Base-by-base conservation (phyloP, 176 grass and related monocot genomes). In the Aechmea fasciata region DNA sequence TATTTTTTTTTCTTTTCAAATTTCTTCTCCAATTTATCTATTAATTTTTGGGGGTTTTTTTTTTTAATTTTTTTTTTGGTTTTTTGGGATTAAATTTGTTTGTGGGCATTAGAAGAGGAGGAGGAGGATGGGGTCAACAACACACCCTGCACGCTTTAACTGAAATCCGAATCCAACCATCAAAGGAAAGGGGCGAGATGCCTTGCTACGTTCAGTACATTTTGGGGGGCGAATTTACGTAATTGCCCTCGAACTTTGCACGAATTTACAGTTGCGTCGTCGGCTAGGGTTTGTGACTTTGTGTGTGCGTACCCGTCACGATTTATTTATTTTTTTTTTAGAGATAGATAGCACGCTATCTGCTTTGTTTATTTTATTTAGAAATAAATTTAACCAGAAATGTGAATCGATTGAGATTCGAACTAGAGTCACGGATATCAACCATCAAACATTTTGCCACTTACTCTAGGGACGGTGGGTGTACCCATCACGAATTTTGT, bases 161-260 rank as follows among this genome's bases (percentile, higher is more conserved):
- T 63, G 73, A 82, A 82, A 72, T 25, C 57, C 54, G 49, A 66
- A 82, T 67, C 67, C 67, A 72, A 77, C 80, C 80, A 62, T 67
- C 18, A 20, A 13, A 61, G 51, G 15, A 48, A 67, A 73, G 68
- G 68, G 64, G 29, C 11, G 63, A 67, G 22, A 26, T 68, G 57
- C 70, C 50, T 11, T 65, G 0, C 33, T 41, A 41, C 33, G 2
- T 49, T 41, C 51, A 47, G 47, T 61, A 15, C n/a, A 61, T 41
- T 61, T 17, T 19, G n/a, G 20, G 13, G 20, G 8, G 0, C 11
- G 15, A 10, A 61, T 18, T 18, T 15, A 61, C 55, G 20, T 61
- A 61, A 18, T 61, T 61, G 10, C 52, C 5, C 54, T 19, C 5
- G 2, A 61, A 19, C 20, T 1, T 20, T 61, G 7, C 7, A 2